Evolutionary conservation across 1,284 basidiomycete species (phyloP), one percentile per base, ranked within the genome.

Genomic region (Inonotus hispidus): DNA sequence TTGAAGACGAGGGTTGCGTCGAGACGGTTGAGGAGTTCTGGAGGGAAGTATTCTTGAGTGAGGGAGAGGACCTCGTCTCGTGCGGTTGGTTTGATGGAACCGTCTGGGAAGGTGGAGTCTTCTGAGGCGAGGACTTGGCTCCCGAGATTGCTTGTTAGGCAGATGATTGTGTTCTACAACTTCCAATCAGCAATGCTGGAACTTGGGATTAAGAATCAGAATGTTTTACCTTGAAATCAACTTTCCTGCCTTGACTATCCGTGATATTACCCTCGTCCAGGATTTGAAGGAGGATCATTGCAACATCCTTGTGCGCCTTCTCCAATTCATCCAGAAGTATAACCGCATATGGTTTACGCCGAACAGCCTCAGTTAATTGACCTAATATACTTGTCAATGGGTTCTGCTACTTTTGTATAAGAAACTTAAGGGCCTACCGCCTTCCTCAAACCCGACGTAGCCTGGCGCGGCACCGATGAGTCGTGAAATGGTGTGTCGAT

Each of bases 391-490:
- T 7, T 35, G 47, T 19, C 21, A 37, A 14, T 58, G 3, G n/a
- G 56, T 10, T 25, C 23, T 59, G 64, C 64, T 43, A 23, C 19
- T 29, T 11, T 4, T 35, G 43, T 19, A 19, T 3, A 10, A 10
- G n/a, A 47, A 50, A 21, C 23, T 23, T n/a, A n/a, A n/a, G n/a
- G n/a, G 53, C 64, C 68, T 66, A 72, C 89, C 93, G 8, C 91
- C 93, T 73, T 96, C 92, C 68, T 98, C 93, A 68, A 93, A 93
- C 1, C 95, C 96, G 19, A 98, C 88, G 68, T 95, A 97, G 6
- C 95, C 93, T 4, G 93, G 92, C 0, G 93, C 91, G 0, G 94
- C 91, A 63, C 94, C 95, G 56, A 97, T 92, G 19, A 97, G 77
- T 2, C 93, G 82, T 1, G 92, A 93, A 45, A 97, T 89, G 0